These are phyloP conservation scores for Trichoderma hamatum DNA, from an alignment of 2,329 filamentous ascomycete species.

Conservation along the genomic window DNA sequence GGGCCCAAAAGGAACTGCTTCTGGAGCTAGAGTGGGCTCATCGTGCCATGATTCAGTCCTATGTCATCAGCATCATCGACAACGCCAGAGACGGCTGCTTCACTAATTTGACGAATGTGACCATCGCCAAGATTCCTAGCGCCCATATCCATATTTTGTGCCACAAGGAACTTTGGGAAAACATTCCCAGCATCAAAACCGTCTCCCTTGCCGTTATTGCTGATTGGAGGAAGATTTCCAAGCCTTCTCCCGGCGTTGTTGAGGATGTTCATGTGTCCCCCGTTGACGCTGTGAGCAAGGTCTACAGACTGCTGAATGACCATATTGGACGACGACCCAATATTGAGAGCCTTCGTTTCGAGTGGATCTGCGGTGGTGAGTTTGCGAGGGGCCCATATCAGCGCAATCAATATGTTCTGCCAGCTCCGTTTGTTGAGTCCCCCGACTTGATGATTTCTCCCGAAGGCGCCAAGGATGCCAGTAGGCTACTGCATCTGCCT, in stretches of 20 bases:
- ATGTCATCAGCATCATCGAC: constrained; percentile 65
- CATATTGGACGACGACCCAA: constrained; percentile 52
- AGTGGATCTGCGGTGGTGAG: constrained; percentile 70
- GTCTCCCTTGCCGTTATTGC: constrained; percentile 65
- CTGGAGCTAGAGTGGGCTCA: constrained; percentile 71
- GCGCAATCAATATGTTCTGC: constrained; percentile 64
- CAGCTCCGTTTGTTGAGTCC: constrained; percentile 57
- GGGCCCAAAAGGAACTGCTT: constrained; percentile 69
- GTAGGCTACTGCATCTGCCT: constrained; percentile 55
- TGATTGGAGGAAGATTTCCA: constrained; percentile 64
- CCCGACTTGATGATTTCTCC: constrained; percentile 37
- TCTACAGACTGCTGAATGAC: constrained; percentile 55
- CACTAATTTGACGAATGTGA: constrained; percentile 58
- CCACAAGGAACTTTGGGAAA: constrained; percentile 63
- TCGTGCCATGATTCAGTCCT: constrained; percentile 68
- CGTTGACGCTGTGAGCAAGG: constrained; percentile 52
- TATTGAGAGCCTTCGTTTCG: constrained; percentile 63
- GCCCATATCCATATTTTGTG: constrained; percentile 60
- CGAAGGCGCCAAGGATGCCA: constrained; percentile 38
- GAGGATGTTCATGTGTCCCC: constrained; percentile 55
- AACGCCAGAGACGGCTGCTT: constrained; percentile 55
- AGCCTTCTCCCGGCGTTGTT: constrained; percentile 54
- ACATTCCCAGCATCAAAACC: constrained; percentile 56
- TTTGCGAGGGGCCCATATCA: constrained; percentile 63
- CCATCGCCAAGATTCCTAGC: constrained; percentile 66